Percentiles rank a stretch among this genome's conserved stretches.
Evolutionary conservation across 495 filamentous ascomycete genomes (phyloP).

Genomic region (Talaromyces adpressus): DNA sequence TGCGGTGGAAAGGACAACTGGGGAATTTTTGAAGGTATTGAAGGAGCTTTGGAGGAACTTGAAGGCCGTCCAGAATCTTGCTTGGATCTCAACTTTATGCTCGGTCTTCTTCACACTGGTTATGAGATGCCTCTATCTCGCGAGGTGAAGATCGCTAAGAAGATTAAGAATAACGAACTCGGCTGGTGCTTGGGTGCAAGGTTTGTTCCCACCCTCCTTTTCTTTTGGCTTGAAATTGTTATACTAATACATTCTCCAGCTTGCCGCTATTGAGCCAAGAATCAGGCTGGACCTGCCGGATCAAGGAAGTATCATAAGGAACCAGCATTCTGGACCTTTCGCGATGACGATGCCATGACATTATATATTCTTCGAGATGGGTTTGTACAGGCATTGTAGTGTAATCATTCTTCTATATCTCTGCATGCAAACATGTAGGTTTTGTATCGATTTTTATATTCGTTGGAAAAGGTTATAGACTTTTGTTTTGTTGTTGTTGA

Average conservation of each 20-base stretch:
- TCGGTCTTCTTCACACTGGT: slow-evolving; percentile 84
- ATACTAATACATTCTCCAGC: slow-evolving; percentile 41
- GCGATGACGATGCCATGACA: slow-evolving; percentile 21
- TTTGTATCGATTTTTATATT: not conserved
- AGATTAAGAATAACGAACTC: slow-evolving; percentile 93
- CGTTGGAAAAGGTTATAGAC: not conserved
- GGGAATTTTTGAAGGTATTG: slow-evolving; percentile 68
- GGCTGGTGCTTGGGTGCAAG: slow-evolving; percentile 97
- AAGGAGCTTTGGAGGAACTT: slow-evolving; percentile 66
- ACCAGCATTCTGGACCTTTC: slow-evolving; percentile 9
- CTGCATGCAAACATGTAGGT: not conserved
- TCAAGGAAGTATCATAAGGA: slow-evolving; percentile 53
- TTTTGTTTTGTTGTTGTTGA: not conserved
- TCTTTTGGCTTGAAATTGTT: not conserved
- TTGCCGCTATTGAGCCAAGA: slow-evolving; percentile 66
- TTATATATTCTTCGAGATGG: slow-evolving; percentile 7
- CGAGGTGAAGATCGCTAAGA: slow-evolving; percentile 96
- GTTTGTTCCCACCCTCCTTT: slow-evolving; percentile 44
- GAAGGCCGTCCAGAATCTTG: slow-evolving; percentile 78
- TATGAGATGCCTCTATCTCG: slow-evolving; percentile 97
- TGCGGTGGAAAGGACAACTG: slow-evolving; percentile 73
- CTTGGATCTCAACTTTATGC: slow-evolving; percentile 92
- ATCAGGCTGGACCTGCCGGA: slow-evolving; percentile 69
- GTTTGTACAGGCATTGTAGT: slow-evolving; percentile 5
- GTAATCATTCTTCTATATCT: not conserved